These are phyloP conservation scores for Saraca asoca DNA, from an alignment of 331 rosid species.

Conservation along the genomic window DNA sequence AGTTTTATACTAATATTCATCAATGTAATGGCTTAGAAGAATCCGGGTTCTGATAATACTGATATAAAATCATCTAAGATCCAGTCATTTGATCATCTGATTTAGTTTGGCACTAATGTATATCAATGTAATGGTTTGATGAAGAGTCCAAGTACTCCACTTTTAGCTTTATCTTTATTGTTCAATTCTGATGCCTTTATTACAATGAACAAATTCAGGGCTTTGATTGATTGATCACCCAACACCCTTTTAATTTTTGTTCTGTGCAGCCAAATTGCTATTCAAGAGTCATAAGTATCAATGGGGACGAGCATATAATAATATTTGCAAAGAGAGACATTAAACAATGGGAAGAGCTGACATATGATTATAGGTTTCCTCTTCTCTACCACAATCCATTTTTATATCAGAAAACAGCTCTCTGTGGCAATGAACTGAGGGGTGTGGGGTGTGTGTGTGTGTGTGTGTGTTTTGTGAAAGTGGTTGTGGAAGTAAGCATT, in stretches of 20 bases:
- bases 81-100: background rate
- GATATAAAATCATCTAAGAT: too few relatives aligned
- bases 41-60: too few relatives aligned
- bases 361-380: constrained; percentile 89
- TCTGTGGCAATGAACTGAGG: too few relatives aligned
- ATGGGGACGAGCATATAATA: constrained; percentile 90
- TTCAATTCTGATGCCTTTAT: background rate
- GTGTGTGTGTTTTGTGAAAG: too few relatives aligned
- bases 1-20: too few relatives aligned
- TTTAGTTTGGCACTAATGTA: constrained; percentile 28
- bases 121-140: constrained; percentile 4
- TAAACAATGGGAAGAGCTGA: constrained; percentile 96
- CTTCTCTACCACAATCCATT: constrained; percentile 5
- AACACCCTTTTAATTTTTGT: constrained; percentile 32
- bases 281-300: constrained; percentile 86
- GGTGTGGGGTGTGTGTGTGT: too few relatives aligned
- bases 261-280: constrained; percentile 95
- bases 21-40: too few relatives aligned
- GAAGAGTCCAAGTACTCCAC: background rate
- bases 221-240: constrained; percentile 30
- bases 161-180: background rate
- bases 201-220: constrained; percentile 8
- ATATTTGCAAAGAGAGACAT: constrained; percentile 97
- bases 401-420: too few relatives aligned
- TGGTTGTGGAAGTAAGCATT: constrained; percentile 26